Percentiles rank a stretch among this genome's conserved stretches.
Conservation (phyloP, 225 moss, liverwort and hornwort genomes). For the Marchantia paleacea region DNA sequence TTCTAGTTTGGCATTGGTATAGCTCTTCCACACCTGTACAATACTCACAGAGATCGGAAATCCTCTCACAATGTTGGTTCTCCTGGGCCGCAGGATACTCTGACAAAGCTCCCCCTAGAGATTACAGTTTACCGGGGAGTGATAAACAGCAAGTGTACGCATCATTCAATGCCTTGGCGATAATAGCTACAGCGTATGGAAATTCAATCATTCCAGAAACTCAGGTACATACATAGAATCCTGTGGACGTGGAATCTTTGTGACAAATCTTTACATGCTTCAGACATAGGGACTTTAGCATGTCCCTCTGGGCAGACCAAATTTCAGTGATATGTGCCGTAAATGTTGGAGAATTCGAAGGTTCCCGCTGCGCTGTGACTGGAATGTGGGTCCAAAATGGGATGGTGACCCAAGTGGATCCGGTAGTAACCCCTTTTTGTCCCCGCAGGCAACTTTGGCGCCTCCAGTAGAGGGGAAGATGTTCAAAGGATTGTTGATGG, state of each 20-base stretch:
- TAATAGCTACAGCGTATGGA: slow-evolving; percentile 1
- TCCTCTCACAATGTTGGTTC: too few relatives aligned
- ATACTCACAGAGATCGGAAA: too few relatives aligned
- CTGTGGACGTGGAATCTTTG: neutral
- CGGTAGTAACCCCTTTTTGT: too few relatives aligned
- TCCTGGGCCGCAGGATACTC: neutral
- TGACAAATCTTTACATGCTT: too few relatives aligned
- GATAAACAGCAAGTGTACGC: neutral
- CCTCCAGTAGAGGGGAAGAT: slow-evolving; percentile 48
- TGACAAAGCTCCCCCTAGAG: neutral
- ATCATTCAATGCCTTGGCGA: neutral
- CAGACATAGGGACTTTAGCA: too few relatives aligned
- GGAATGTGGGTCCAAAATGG: neutral
- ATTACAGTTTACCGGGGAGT: slow-evolving; percentile 1
- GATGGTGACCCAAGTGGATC: neutral
- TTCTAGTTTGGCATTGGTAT: too few relatives aligned
- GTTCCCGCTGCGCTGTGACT: neutral
- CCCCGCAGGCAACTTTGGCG: slow-evolving; percentile 43
- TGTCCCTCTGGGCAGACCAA: too few relatives aligned
- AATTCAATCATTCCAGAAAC: slow-evolving; percentile 3
- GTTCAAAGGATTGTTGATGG: slow-evolving; percentile 49
- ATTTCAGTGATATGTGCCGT: too few relatives aligned
- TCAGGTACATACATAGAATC: neutral
- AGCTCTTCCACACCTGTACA: too few relatives aligned
- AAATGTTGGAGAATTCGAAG: too few relatives aligned